Percentiles rank a stretch among this genome's conserved stretches.
phyloP scores from a whole-genome alignment of 2,329 filamentous ascomycete species.

The Cytospora leucostoma region DNA sequence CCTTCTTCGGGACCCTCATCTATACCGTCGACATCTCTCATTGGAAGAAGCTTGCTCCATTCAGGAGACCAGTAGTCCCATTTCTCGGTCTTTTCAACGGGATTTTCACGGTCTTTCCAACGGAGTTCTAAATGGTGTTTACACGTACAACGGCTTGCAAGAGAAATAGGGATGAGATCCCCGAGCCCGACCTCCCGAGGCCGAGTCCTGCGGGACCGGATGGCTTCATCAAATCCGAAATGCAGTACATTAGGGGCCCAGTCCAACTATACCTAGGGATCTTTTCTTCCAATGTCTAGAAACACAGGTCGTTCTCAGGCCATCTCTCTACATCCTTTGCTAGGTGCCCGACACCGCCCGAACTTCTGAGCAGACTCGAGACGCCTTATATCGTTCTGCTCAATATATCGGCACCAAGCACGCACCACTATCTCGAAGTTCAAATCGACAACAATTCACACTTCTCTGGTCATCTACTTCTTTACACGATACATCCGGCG shows the following conservation, averaged over 20 bases:
- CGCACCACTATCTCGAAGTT: too few species aligned
- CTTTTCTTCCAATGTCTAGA: too few species aligned
- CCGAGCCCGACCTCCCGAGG: neutral
- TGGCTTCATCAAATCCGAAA: neutral
- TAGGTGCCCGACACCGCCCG: too few species aligned
- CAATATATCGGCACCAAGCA: too few species aligned
- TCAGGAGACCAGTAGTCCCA: too few species aligned
- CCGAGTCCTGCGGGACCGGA: neutral
- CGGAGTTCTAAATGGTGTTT: neutral
- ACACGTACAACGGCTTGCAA: neutral
- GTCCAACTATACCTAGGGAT: neutral
- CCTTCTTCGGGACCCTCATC: neutral
- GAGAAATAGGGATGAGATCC: neutral
- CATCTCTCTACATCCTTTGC: too few species aligned
- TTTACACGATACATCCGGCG: neutral
- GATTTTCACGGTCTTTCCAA: neutral
- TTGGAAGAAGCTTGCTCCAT: neutral
- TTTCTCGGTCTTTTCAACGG: neutral
- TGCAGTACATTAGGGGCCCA: neutral
- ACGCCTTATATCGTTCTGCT: too few species aligned
- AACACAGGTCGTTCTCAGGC: too few species aligned
- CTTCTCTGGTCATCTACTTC: neutral
- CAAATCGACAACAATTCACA: neutral
- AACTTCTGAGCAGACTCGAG: too few species aligned
- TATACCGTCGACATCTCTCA: neutral